Evolutionary conservation across 2,329 filamentous ascomycete species (phyloP), one percentile per base, ranked within the genome.

Genomic region (Nigrospora oryzae): DNA sequence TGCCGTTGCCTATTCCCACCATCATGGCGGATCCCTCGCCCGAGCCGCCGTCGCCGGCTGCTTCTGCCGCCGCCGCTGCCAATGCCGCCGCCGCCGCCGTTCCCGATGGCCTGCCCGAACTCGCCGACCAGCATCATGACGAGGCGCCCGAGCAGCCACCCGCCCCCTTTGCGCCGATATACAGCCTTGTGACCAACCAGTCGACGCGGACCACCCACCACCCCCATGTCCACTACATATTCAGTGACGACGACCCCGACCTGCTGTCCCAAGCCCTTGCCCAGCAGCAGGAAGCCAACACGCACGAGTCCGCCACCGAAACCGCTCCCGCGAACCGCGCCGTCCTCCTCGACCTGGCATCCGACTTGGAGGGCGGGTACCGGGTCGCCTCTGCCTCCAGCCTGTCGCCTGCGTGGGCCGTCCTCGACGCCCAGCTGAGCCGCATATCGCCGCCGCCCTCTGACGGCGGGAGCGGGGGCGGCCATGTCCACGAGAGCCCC

Each of bases 191-290:
- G 51, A 81, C 87, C 58, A 89, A 95, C 63, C 67, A 75, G 11
- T 76, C 79, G n/a, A 83, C 79, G 10, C 76, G 80, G 55, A 79
- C 86, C 38, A 86, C 88, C 49, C 75, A 88, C 56, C 90, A 97
- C 61, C 93, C 91, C 2, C 81, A 79, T 43, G 81, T 95, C 2
- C 89, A 91, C 67, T 97, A 97, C 68, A 77, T 97, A 58, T 97
- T 98, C 69, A 79, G 80, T 54, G 90, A 97, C 63, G 93, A 97
- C 64, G 89, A 96, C 59, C 78, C 82, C 2, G 85, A 90, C 39
- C 70, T 86, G 38, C 71, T 95, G 34, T 85, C 85, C 1, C 74
- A 80, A 34, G 82, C 85, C 2, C 82, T 63, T 64, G 78, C 60
- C 44, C 68, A 67, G 46, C 61, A 67, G 44, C 54, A 62, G 14